Evolutionary conservation across 1,284 basidiomycete genomes (phyloP).

Genomic region (Sanghuangporus sanghuang): DNA sequence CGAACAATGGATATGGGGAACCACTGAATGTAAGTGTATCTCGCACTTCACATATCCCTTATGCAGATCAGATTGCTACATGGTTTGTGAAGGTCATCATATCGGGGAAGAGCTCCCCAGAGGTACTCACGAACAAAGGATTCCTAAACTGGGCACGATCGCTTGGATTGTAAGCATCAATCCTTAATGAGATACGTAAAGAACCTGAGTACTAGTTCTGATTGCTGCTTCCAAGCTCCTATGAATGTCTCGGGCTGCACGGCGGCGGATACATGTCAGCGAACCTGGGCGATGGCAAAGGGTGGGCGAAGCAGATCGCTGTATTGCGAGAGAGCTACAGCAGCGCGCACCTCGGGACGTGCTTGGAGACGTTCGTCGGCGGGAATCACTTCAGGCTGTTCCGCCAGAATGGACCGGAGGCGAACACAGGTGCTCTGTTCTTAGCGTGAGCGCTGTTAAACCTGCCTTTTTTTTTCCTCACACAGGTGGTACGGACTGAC

Average conservation of each 20-base stretch:
- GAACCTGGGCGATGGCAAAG: slow-evolving; percentile 4
- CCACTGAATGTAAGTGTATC: slow-evolving; percentile 54
- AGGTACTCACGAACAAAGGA: slow-evolving; percentile 60
- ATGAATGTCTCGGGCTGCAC: slow-evolving; percentile 69
- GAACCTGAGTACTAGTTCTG: neutral
- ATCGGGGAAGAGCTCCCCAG: slow-evolving; percentile 56
- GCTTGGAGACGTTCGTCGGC: slow-evolving; percentile 21
- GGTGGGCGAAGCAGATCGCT: slow-evolving; percentile 39
- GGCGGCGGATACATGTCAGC: slow-evolving; percentile 49
- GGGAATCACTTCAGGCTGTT: slow-evolving; percentile 27
- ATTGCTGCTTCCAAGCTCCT: slow-evolving; percentile 35
- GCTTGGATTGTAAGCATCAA: slow-evolving; percentile 52
- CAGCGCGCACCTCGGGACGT: slow-evolving; percentile 17
- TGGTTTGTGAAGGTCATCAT: slow-evolving; percentile 20
- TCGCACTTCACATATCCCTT: neutral
- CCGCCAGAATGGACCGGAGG: slow-evolving; percentile 64
- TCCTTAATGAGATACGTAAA: slow-evolving; percentile 3
- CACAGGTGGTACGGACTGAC: neutral
- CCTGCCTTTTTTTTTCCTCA: neutral
- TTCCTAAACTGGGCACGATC: slow-evolving; percentile 54
- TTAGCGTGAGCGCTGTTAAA: slow-evolving; percentile 46
- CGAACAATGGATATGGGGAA: slow-evolving; percentile 50
- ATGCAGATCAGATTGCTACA: slow-evolving; percentile 29
- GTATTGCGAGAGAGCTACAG: slow-evolving; percentile 71
- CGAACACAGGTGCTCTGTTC: slow-evolving; percentile 61